Evolutionary conservation across 2,329 filamentous ascomycete genomes (phyloP).

Genomic region (Alternaria incomplexa): DNA sequence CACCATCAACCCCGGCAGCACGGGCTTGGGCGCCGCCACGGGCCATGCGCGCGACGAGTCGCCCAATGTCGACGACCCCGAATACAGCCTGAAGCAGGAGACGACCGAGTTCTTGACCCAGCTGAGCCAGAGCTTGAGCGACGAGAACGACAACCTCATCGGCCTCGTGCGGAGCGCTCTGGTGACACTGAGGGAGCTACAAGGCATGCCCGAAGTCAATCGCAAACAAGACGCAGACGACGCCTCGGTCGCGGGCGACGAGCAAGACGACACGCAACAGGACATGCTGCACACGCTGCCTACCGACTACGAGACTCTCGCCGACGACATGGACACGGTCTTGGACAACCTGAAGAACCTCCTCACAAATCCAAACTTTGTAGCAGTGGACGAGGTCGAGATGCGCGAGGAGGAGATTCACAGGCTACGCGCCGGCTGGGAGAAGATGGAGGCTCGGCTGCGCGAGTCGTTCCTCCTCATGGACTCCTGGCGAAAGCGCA

Average conservation of each 20-base stretch:
- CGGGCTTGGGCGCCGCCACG: slow-evolving; percentile 31
- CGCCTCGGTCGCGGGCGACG: slow-evolving; percentile 35
- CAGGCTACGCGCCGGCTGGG: slow-evolving; percentile 82
- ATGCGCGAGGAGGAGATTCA: slow-evolving; percentile 90
- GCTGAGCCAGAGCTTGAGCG: slow-evolving; percentile 80
- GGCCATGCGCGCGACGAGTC: slow-evolving; percentile 60
- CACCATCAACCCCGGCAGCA: slow-evolving; percentile 50
- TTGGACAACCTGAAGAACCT: slow-evolving; percentile 82
- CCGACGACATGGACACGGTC: slow-evolving; percentile 75
- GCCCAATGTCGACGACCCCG: slow-evolving; percentile 60
- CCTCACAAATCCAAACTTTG: slow-evolving; percentile 94
- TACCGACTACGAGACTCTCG: slow-evolving; percentile 71
- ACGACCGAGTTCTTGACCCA: slow-evolving; percentile 90
- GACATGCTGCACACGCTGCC: slow-evolving; percentile 56
- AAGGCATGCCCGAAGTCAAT: slow-evolving; percentile 57
- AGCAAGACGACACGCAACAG: slow-evolving; percentile 39
- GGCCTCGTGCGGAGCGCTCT: slow-evolving; percentile 74
- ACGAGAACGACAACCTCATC: slow-evolving; percentile 88
- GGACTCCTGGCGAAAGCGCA: slow-evolving; percentile 86
- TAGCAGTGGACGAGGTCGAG: slow-evolving; percentile 92
- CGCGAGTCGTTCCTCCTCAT: slow-evolving; percentile 88
- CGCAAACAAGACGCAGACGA: slow-evolving; percentile 32
- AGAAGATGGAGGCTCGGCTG: slow-evolving; percentile 92
- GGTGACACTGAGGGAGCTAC: slow-evolving; percentile 69
- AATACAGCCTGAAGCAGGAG: slow-evolving; percentile 78